Base-by-base conservation (phyloP, 2,329 filamentous ascomycete genomes). In the Ceratocystis papillata region DNA sequence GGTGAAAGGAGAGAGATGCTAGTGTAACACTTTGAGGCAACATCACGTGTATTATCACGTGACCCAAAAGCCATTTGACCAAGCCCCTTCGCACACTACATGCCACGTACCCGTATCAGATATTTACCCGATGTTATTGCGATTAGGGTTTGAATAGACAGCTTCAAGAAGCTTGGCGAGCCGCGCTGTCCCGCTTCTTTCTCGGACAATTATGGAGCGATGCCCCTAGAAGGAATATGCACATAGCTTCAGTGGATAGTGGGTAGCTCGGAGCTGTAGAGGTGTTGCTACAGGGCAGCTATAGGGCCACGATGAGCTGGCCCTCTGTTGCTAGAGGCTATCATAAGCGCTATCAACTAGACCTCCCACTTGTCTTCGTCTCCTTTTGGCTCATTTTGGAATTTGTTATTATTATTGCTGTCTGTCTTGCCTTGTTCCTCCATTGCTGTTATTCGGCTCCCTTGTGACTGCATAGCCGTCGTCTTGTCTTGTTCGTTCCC, bases 391-490 rank as follows among this genome's bases (percentile, higher is more conserved):
- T 48, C 17, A 2, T 20, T 7, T 12, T 20, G 7, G 22, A 10
- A 22, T 20, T 33, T 33, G 30, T 33, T 50, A 7, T 12, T 25
- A 10, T 5, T 50, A 12, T 8, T 53, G 48, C 17, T 53, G 48
- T 20, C 25, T 25, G 48, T 25, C 7, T 53, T 25, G 48, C 48
- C 48, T 53, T 53, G 20, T 25, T 53, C 10, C 48, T 25, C 25
- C 20, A 25, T 33, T 46, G 41, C 4, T 37, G 12, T 50, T 63
- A 20, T 57, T 55, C 41, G 17, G 25, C 22, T 41, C 15, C 41
- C 59, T 64, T 53, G 8, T 12, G 48, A 48, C 45, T 20, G 45
- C 17, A 41, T 57, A 63, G 46, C 61, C 30, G 46, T 45, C 44
- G 5, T 48, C 20, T 46, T 48, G 20, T 25, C 33, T 33, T 20